Evolutionary conservation across 257 asterid species (phyloP).

Genomic region (Coffea canephora): DNA sequence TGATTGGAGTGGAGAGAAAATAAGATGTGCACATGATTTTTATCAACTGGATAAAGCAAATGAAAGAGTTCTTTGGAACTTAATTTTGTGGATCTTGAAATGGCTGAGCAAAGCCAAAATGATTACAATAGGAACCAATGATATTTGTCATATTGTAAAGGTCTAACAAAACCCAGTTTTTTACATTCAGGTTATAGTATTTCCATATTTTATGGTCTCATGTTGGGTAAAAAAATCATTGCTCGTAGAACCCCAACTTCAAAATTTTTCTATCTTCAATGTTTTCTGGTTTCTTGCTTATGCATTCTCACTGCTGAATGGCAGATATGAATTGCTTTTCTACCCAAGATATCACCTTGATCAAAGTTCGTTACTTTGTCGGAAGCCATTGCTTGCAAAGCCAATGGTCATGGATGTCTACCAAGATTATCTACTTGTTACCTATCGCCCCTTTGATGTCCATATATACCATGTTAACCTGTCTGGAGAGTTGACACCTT

Average conservation of each 20-base stretch:
- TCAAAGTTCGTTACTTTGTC: slow-evolving; percentile 89
- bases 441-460: slow-evolving; percentile 94
- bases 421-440: slow-evolving; percentile 88
- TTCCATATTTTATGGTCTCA: background rate
- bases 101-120: background rate
- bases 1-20: background rate
- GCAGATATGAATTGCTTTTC: slow-evolving; percentile 95
- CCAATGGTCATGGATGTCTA: slow-evolving; percentile 99
- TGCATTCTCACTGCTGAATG: slow-evolving; percentile 21
- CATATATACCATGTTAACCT: slow-evolving; percentile 87
- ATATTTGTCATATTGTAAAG: background rate
- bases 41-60: slow-evolving; percentile 1
- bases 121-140: background rate
- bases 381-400: slow-evolving; percentile 73
- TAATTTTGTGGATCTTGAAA: background rate
- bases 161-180: background rate
- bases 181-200: background rate
- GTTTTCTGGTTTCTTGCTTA: slow-evolving; percentile 1
- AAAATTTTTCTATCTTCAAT: background rate
- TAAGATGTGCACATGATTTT: background rate
- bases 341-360: slow-evolving; percentile 99
- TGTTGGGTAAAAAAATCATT: background rate
- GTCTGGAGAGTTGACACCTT: slow-evolving; percentile 91
- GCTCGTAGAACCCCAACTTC: background rate
- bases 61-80: background rate